phyloP scores from a whole-genome alignment of 257 asterid species.

The Asclepias syriaca region DNA sequence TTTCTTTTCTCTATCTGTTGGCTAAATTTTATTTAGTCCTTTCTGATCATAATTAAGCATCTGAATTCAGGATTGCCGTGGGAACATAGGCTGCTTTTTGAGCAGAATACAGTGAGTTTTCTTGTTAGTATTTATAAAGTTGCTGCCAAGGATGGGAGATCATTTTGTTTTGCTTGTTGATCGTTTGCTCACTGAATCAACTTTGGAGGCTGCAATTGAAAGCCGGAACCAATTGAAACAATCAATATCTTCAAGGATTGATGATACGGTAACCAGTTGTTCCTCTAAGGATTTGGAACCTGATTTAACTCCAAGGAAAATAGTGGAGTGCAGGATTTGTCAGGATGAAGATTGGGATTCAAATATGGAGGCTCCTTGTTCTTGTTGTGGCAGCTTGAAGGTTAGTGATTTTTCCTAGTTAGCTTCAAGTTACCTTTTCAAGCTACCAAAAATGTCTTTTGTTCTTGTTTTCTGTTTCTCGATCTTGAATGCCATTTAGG shows the following conservation, averaged over 20 bases:
- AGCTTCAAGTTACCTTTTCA: background rate
- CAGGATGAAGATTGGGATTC: slow-evolving; percentile 85
- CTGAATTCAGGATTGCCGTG: background rate
- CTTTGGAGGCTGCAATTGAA: slow-evolving; percentile 86
- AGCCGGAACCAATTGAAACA: slow-evolving; percentile 46
- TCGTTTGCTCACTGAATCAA: slow-evolving; percentile 90
- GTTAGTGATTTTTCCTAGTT: slow-evolving; percentile 26
- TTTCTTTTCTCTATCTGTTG: background rate
- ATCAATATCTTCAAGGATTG: slow-evolving; percentile 19
- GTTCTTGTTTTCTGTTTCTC: background rate
- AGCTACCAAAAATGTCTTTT: background rate
- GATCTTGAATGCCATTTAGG: background rate
- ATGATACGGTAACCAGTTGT: slow-evolving; percentile 31
- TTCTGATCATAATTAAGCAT: background rate
- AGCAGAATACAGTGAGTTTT: slow-evolving; percentile 4
- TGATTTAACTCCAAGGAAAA: slow-evolving; percentile 51
- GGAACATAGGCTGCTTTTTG: slow-evolving; percentile 4
- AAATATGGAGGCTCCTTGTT: slow-evolving; percentile 91
- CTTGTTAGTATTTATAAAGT: background rate
- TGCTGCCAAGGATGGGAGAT: slow-evolving; percentile 65
- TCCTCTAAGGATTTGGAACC: slow-evolving; percentile 32
- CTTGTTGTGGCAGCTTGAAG: slow-evolving; percentile 97
- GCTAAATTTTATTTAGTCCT: slow-evolving; percentile 2
- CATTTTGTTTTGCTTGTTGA: slow-evolving; percentile 93
- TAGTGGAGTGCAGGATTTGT: slow-evolving; percentile 93